phyloP scores from a whole-genome alignment of 202 grass and related monocot genomes.

The Elaeis oleifera region DNA sequence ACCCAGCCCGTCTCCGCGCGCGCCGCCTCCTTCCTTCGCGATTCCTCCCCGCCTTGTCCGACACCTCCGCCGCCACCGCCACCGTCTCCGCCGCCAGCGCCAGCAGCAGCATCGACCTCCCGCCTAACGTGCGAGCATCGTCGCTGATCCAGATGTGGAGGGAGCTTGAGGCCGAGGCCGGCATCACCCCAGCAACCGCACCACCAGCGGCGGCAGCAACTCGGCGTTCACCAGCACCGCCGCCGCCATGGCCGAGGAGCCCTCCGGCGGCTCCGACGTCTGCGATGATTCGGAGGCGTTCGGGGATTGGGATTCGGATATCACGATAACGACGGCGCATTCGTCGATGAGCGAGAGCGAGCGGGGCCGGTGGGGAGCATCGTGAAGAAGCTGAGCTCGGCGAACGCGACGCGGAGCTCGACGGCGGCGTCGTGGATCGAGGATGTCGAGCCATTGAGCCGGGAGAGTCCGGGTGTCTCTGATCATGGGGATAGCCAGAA shows the following conservation, averaged over 20 bases:
- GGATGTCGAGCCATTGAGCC: slow-evolving; percentile 18
- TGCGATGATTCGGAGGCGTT: background rate
- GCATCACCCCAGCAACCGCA: slow-evolving; percentile 32
- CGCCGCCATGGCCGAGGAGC: too few relatives aligned
- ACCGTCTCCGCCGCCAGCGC: slow-evolving; percentile 8
- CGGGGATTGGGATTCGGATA: slow-evolving; percentile 8
- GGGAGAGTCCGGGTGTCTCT: background rate
- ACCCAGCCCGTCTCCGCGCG: slow-evolving; percentile 50
- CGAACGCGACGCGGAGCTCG: slow-evolving; percentile 19
- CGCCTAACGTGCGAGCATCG: slow-evolving; percentile 58
- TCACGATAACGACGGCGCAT: background rate
- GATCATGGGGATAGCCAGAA: too few relatives aligned
- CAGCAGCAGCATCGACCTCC: slow-evolving; percentile 20
- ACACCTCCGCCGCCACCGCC: background rate
- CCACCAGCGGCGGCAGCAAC: background rate
- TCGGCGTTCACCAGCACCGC: background rate
- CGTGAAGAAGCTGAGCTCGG: slow-evolving; percentile 52
- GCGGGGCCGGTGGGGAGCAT: slow-evolving; percentile 42
- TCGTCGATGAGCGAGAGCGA: background rate
- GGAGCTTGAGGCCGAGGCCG: slow-evolving; percentile 65
- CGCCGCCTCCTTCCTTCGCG: slow-evolving; percentile 34
- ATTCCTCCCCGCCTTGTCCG: too few relatives aligned
- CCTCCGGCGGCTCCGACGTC: background rate
- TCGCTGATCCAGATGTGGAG: slow-evolving; percentile 96
- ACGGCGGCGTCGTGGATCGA: slow-evolving; percentile 2